Base-by-base conservation (phyloP, 2,329 filamentous ascomycete species). In the Thermothelomyces thermophilus region DNA sequence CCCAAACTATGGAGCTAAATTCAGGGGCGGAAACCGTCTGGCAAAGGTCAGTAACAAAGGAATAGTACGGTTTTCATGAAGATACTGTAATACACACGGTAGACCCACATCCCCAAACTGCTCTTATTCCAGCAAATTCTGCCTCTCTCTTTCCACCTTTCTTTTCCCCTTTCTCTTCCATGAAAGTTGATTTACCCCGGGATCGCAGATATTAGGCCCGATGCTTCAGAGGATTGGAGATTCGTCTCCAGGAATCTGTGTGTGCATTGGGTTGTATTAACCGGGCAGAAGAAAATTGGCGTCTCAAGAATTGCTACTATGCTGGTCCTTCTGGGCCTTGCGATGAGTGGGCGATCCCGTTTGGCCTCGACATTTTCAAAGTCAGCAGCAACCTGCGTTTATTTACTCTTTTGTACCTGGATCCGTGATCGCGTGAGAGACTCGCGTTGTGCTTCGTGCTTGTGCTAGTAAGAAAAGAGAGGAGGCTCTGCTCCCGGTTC, bases 241-340 rank as follows among this genome's bases (percentile, higher is more conserved):
- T 31, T 45, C 14, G 8, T 39, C 16, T 20, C 40, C 33, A n/a
- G 58, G 53, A 57, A 58, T 63, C 62, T 63, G 58, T 61, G 69
- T 67, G 66, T 69, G 69, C 70, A 70, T 66, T 51, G 71, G 71
- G 77, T 80, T 81, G 77, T 74, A 76, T 73, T 70, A 71, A 62
- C 73, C 71, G 76, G 78, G 77, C 65, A 81, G 73, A 82, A 54
- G 42, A 65, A 73, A 74, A 67, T 63, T 73, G 77, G 74, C 70
- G 76, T 76, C 80, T 79, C 67, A 80, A 81, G 77, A 81, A 82
- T 80, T 80, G 76, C 73, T 73, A 77, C 70, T 77, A 73, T 44
- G 73, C 35, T 22, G 30, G 47, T 13, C 26, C 19, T 66, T 62
- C 30, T 41, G 28, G 33, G 19, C 28, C 42, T 42, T 43, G 56